Evolutionary conservation across 225 moss, liverwort and hornwort genomes (phyloP).

Genomic region (Rhytidiadelphus loreus): DNA sequence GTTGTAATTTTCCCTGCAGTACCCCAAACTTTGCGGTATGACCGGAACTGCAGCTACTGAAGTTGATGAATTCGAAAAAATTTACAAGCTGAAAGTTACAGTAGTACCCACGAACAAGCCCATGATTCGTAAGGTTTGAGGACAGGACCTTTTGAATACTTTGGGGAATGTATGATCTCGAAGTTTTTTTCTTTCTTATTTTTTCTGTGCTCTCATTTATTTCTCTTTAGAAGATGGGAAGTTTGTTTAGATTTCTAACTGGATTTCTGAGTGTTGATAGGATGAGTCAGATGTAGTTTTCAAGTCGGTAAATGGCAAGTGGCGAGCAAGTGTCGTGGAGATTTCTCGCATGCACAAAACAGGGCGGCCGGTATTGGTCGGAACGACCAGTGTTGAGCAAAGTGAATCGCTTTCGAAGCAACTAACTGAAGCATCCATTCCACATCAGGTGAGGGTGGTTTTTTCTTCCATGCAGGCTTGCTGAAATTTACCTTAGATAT

Average conservation of each 20-base stretch:
- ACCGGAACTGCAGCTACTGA: constrained; percentile 98
- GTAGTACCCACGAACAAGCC: constrained; percentile 90
- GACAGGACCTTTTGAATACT: background rate
- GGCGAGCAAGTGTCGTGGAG: constrained; percentile 87
- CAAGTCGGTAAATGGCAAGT: constrained; percentile 73
- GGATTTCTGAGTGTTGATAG: constrained; percentile 22
- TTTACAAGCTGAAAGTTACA: constrained; percentile 82
- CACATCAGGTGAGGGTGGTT: constrained; percentile 63
- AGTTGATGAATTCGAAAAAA: constrained; percentile 74
- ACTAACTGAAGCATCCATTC: constrained; percentile 61
- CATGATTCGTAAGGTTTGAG: constrained; percentile 72
- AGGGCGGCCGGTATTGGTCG: constrained; percentile 87
- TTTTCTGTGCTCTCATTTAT: background rate
- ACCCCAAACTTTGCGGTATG: constrained; percentile 90
- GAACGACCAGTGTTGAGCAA: constrained; percentile 97
- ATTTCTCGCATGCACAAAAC: constrained; percentile 82
- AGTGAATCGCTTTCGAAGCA: constrained; percentile 85
- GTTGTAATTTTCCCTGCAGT: constrained; percentile 24
- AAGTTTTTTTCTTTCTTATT: background rate
- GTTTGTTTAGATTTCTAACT: background rate
- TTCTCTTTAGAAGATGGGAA: background rate
- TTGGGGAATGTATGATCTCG: background rate
- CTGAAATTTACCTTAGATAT: background rate
- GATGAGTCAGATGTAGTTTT: constrained; percentile 98
- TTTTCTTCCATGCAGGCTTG: background rate